Evolutionary conservation across 768 basidiomycete species (phyloP).

Genomic region (Stropharia rugosoannulata): DNA sequence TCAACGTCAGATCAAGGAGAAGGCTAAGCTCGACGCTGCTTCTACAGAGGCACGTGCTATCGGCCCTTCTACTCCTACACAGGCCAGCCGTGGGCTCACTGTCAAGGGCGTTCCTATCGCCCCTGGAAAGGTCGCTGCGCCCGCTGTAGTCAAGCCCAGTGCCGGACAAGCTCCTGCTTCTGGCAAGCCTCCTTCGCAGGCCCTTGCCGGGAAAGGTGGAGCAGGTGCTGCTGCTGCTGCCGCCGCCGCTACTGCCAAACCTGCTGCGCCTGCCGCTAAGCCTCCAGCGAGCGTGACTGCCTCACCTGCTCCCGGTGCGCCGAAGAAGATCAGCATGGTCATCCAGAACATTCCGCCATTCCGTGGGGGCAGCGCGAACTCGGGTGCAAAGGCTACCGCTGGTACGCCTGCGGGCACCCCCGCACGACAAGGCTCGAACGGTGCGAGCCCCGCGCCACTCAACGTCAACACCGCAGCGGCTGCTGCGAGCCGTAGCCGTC

Average conservation of each 20-base stretch:
- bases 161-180: not conserved
- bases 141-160: slow-evolving; percentile 23
- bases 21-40: slow-evolving; percentile 65
- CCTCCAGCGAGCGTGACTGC: not conserved
- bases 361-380: slow-evolving; percentile 45
- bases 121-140: slow-evolving; percentile 9
- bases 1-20: slow-evolving; percentile 80
- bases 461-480: slow-evolving; percentile 15
- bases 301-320: slow-evolving; percentile 24
- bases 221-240: slow-evolving; percentile 13
- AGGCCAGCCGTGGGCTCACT: slow-evolving; percentile 41
- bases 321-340: slow-evolving; percentile 66
- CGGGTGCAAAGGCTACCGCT: slow-evolving; percentile 20
- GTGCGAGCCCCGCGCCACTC: slow-evolving; percentile 12
- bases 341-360: slow-evolving; percentile 93
- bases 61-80: slow-evolving; percentile 54
- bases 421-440: not conserved
- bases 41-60: slow-evolving; percentile 71
- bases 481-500: slow-evolving; percentile 1
- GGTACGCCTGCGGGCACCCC: slow-evolving; percentile 12
- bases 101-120: slow-evolving; percentile 35
- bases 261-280: slow-evolving; percentile 7
- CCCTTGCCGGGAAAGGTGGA: slow-evolving; percentile 10
- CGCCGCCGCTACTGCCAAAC: slow-evolving; percentile 14
- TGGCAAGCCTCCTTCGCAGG: slow-evolving; percentile 11